Percentiles rank a stretch among this genome's conserved stretches.
Conservation (phyloP, 768 basidiomycete species). For the Suillus ampliporus region DNA sequence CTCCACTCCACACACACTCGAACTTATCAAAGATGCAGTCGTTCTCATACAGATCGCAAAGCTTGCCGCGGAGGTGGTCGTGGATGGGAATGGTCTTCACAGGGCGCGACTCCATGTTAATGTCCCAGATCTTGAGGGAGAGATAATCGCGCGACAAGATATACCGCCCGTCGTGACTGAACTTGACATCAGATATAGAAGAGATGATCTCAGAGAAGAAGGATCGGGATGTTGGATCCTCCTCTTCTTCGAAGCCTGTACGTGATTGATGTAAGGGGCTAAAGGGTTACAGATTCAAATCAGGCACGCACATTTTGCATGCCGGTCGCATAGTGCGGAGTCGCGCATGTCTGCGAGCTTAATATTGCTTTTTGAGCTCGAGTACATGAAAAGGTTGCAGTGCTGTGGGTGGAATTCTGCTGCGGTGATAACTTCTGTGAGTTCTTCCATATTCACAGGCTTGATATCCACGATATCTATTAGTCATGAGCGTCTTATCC, state of each 20-base stretch:
- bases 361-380: conserved; percentile 99
- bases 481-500: conserved; percentile 4
- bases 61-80: conserved; percentile 94
- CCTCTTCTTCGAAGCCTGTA: conserved; percentile 97
- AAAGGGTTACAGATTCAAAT: conserved; percentile 9
- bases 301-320: conserved; percentile 85
- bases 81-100: conserved; percentile 98
- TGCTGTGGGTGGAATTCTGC: conserved; percentile 98
- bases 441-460: conserved; percentile 99
- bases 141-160: conserved; percentile 97
- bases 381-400: conserved; percentile 99
- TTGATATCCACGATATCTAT: conserved; percentile 99
- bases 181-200: conserved; percentile 99
- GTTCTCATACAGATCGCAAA: conserved; percentile 99
- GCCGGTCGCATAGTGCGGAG: conserved; percentile 93
- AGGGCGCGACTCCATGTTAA: conserved; percentile 97
- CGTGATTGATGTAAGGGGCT: conserved; percentile 20
- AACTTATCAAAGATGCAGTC: conserved; percentile 99
- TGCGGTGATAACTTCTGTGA: conserved; percentile 99
- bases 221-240: conserved; percentile 95
- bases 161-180: conserved; percentile 96
- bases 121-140: conserved; percentile 98
- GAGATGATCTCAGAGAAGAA: conserved; percentile 99
- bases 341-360: conserved; percentile 99
- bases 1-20: conserved; percentile 97